Evolutionary conservation across 306 rosid species (phyloP).

Genomic region (Begonia masoniana): DNA sequence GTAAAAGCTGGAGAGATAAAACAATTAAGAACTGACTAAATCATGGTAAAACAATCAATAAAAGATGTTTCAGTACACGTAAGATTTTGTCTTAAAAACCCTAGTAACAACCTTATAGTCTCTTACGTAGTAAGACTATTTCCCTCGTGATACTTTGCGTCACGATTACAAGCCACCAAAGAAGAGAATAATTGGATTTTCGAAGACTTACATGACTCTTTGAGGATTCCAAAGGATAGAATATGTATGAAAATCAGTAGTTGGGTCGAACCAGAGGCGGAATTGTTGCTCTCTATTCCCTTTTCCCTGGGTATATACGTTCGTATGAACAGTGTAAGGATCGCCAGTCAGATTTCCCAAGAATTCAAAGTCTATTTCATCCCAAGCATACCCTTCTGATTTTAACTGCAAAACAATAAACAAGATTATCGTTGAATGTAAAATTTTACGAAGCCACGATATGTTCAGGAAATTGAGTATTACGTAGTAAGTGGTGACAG

Average conservation of each 20-base stretch:
- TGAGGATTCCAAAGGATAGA: slow-evolving; percentile 59
- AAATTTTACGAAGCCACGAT: background rate
- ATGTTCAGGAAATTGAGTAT: background rate
- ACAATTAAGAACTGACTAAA: background rate
- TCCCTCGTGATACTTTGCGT: too few relatives aligned
- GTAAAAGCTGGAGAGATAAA: slow-evolving; percentile 33
- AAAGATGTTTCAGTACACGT: background rate
- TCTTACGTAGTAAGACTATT: too few relatives aligned
- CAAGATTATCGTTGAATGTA: background rate
- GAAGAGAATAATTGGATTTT: background rate
- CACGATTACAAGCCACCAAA: background rate
- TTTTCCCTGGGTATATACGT: slow-evolving; percentile 55
- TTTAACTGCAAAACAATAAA: slow-evolving; percentile 22
- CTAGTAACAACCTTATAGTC: too few relatives aligned
- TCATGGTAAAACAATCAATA: too few relatives aligned
- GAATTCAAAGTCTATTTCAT: slow-evolving; percentile 69
- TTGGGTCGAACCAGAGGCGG: slow-evolving; percentile 70
- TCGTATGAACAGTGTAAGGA: slow-evolving; percentile 60
- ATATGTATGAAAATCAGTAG: slow-evolving; percentile 58
- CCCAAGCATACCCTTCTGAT: slow-evolving; percentile 54
- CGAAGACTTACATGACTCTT: slow-evolving; percentile 27
- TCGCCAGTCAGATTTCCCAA: slow-evolving; percentile 62
- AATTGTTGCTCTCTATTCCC: slow-evolving; percentile 75
- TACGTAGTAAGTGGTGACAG: slow-evolving; percentile 72
- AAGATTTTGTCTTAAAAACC: background rate